Base-by-base conservation (phyloP, 2,329 filamentous ascomycete species). In the Sphaerulina musiva region DNA sequence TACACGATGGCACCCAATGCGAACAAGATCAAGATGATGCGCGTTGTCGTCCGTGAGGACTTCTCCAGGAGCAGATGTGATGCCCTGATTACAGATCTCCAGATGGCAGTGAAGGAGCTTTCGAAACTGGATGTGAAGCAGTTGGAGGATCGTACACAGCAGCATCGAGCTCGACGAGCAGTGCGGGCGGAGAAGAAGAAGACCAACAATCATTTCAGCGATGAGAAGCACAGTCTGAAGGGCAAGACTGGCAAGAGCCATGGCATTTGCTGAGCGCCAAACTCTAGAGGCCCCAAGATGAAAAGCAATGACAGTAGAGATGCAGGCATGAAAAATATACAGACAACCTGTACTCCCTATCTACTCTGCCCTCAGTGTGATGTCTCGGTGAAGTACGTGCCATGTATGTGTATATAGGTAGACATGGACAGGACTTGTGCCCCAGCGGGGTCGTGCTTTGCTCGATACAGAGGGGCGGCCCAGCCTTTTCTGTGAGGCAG, bases 1-100 rank as follows among this genome's bases (percentile, higher is more conserved):
- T 97, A 97, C 74, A 97, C 91, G 39, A 96, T 96, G 92, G 92
- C 92, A 0, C 91, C 91, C 14, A 80, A 95, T 69, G 90, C 88
- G 14, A 78, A 88, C 53, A 77, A 83, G 60, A 78, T 96, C 67
- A 95, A 95, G 79, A 85, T 97, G 80, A 83, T 96, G 76, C 85
- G 92, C 38, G 83, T 96, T 4, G 92, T 97, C 0, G 88, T 96
- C 4, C 83, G 92, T 48, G 92, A 96, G 72, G 92, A 96, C 73
- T 96, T 97, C 64, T 87, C 83, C 45, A 84, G 86, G 70, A 83
- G 79, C 62, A 80, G 91, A 39, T 95, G 89, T 67, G 90, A 97
- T 67, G 77, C 81, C 8, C 76, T 97, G 44, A 72, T 96, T 57
- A 65, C 70, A 26, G 91, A 96, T 68, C 83, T 96, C 72, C 89